phyloP scores from a whole-genome alignment of 1,139 yeast species.

The Magnusiomyces suaveolens region DNA sequence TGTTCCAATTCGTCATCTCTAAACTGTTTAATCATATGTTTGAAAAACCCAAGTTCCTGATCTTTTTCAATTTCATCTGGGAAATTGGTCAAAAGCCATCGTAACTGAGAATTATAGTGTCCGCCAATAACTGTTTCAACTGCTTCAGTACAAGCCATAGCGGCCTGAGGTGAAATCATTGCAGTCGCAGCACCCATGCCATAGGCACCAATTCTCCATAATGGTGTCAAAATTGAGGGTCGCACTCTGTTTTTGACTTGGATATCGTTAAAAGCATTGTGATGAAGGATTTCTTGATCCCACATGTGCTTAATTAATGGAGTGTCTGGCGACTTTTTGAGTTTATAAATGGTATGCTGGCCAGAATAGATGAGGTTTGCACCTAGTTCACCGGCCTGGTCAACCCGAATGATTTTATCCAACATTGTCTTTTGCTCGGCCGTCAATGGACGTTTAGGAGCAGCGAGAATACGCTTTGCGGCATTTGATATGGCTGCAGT shows the following conservation, averaged over 20 bases:
- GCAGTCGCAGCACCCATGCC: constrained; percentile 86
- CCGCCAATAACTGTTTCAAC: constrained; percentile 97
- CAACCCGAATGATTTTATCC: constrained; percentile 76
- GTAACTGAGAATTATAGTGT: constrained; percentile 82
- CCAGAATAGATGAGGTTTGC: constrained; percentile 92
- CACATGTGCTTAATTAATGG: constrained; percentile 84
- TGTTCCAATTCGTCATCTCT: constrained; percentile 96
- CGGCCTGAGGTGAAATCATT: constrained; percentile 81
- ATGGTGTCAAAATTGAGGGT: constrained; percentile 81
- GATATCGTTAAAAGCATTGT: constrained; percentile 66
- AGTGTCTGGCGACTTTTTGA: constrained; percentile 46
- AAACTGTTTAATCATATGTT: constrained; percentile 58
- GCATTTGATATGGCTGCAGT: constrained; percentile 8
- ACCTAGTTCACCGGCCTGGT: constrained; percentile 98
- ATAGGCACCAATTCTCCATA: constrained; percentile 88
- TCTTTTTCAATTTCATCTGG: constrained; percentile 36
- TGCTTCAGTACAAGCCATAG: constrained; percentile 99
- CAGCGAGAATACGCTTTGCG: constrained; percentile 8
- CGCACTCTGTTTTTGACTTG: constrained; percentile 75
- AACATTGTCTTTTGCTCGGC: constrained; percentile 44
- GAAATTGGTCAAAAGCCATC: constrained; percentile 44
- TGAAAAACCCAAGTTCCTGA: constrained; percentile 51
- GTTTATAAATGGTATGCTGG: constrained; percentile 68
- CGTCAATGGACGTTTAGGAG: constrained; percentile 2
- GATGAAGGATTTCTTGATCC: constrained; percentile 94